Evolutionary conservation across 1,284 basidiomycete species (phyloP), one percentile per base, ranked within the genome.

Genomic region (Erythrobasidium hasegawianum): DNA sequence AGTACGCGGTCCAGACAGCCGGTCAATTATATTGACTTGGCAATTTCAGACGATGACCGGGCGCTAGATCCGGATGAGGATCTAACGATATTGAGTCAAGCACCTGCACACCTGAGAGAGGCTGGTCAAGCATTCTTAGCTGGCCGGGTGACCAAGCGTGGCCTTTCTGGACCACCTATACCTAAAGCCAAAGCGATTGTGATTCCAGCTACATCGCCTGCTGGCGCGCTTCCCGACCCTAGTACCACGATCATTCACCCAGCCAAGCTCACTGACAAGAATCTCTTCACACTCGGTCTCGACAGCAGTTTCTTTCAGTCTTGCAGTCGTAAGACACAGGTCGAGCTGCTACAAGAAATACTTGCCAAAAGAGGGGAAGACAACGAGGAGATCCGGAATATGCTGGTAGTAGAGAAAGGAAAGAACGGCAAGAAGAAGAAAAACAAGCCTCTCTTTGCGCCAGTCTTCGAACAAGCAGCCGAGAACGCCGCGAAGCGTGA

Each of bases 311-410:
- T 52, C 40, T 69, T 69, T 29, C 50, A 60, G 5, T 59, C 45
- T 3, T 57, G 67, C n/a, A 43, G 59, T 16, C 27, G 26, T 39
- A 26, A 22, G 18, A 18, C 58, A 33, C 67, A 71, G 41, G 38
- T 24, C 18, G 61, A 68, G 18, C 39, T 59, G 1, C 22, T 68
- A 29, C 41, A 55, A 11, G 62, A 65, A 20, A 41, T 50, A 33
- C 33, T 65, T 11, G 45, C 60, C n/a, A 20, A 27, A 16, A 41
- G 49, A 33, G 55, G 59, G 27, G 56, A 62, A 39, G 57, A 33
- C 11, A 72, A 79, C 84, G 72, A 78, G 84, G 62, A 75, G 81
- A 69, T 87, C 83, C 81, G 81, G 79, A 24, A 24, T 16, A n/a
- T 47, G 16, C 78, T 2, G 83, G 81, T 69, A 85, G 87, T 73